Conservation (phyloP, 202 grass and related monocot species). For the Zoysia matrella region DNA sequence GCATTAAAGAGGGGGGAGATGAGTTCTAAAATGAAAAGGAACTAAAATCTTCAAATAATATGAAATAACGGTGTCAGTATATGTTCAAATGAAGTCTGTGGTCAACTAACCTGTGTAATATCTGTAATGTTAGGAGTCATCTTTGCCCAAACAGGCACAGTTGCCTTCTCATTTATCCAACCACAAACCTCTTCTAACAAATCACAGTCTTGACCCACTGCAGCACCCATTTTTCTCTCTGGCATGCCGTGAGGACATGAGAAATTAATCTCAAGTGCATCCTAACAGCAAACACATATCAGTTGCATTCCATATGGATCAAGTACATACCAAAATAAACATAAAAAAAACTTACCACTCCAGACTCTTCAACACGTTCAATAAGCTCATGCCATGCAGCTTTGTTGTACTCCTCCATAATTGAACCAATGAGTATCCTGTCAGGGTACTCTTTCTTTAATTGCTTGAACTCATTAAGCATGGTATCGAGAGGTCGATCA, state of each 20-base stretch:
- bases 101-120: conserved; percentile 73
- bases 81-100: background rate
- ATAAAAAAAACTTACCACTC: conserved; percentile 52
- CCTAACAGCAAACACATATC: conserved; percentile 52
- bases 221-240: conserved; percentile 97
- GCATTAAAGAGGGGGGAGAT: background rate
- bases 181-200: conserved; percentile 22
- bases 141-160: too few relatives aligned
- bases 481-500: conserved; percentile 86
- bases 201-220: conserved; percentile 91
- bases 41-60: background rate
- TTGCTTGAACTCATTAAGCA: conserved; percentile 92
- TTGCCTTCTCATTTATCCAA: too few relatives aligned
- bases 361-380: conserved; percentile 86
- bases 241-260: conserved; percentile 99
- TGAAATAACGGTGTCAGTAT: background rate
- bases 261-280: conserved; percentile 99
- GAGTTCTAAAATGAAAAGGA: background rate
- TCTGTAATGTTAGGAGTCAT: conserved; percentile 78
- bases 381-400: conserved; percentile 98
- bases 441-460: conserved; percentile 93
- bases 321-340: conserved; percentile 25
- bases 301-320: conserved; percentile 25
- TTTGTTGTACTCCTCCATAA: conserved; percentile 99
- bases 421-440: conserved; percentile 94